A percentile compares a stretch with the other conserved stretches of the same genome.
These are phyloP conservation scores for Yarrowia yakushimensis DNA, from an alignment of 805 yeast genomes.

Conservation along the genomic window DNA sequence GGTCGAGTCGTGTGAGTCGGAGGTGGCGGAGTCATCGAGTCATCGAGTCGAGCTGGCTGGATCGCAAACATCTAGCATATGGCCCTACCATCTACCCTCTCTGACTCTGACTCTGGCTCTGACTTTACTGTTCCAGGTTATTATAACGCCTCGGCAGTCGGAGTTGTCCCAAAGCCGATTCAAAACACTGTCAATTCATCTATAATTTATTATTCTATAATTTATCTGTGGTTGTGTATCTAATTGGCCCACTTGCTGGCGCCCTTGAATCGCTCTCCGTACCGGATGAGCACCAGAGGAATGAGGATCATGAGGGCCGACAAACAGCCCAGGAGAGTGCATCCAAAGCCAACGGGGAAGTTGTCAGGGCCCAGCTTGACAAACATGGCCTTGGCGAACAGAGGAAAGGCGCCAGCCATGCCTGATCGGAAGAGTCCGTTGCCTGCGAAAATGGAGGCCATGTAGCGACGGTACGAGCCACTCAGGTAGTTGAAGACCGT, in stretches of 20 bases:
- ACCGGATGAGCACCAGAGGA: background rate
- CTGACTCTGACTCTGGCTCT: too few relatives aligned
- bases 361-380: slow-evolving; percentile 39
- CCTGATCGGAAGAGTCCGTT: slow-evolving; percentile 48
- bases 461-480: slow-evolving; percentile 46
- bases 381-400: slow-evolving; percentile 58
- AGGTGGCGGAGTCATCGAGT: too few relatives aligned
- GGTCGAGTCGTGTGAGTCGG: background rate
- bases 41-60: too few relatives aligned
- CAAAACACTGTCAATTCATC: too few relatives aligned
- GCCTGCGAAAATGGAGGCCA: slow-evolving; percentile 57
- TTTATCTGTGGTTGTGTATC: too few relatives aligned
- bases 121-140: too few relatives aligned
- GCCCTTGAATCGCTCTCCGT: background rate
- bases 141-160: too few relatives aligned
- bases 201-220: too few relatives aligned
- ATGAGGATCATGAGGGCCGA: background rate
- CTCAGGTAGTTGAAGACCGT: slow-evolving; percentile 50
- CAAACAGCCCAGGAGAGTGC: slow-evolving; percentile 41
- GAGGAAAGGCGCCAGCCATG: slow-evolving; percentile 54
- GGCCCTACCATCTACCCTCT: too few relatives aligned
- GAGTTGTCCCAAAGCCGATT: too few relatives aligned
- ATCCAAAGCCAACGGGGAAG: slow-evolving; percentile 56
- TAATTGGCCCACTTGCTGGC: slow-evolving; percentile 12
- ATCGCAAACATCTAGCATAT: too few relatives aligned